Conservation (phyloP, 2,329 filamentous ascomycete species). For the Annulohypoxylon truncatum region DNA sequence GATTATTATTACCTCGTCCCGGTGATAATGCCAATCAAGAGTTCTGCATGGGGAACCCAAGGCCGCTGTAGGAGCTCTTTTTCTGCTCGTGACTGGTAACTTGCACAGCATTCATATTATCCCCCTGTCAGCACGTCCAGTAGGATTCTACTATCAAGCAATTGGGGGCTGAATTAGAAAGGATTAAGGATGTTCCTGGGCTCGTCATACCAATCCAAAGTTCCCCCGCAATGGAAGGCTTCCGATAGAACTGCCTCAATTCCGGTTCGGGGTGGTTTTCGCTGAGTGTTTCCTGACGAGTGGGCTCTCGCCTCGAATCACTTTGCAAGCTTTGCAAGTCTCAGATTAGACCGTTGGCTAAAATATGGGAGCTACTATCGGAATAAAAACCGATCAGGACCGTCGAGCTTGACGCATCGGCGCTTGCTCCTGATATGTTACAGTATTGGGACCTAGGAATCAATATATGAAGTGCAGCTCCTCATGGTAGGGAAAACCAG, state of each 20-base stretch:
- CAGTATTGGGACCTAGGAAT: conserved; percentile 28
- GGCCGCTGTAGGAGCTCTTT: conserved; percentile 31
- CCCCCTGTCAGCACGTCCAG: conserved; percentile 22
- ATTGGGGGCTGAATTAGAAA: conserved; percentile 32
- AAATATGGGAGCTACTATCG: conserved; percentile 21
- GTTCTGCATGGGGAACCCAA: conserved; percentile 23
- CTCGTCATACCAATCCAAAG: conserved; percentile 31
- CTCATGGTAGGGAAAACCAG: conserved; percentile 29
- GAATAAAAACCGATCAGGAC: conserved; percentile 29
- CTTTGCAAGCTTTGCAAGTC: conserved; percentile 19
- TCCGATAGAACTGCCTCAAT: conserved; percentile 38
- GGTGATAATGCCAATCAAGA: conserved; percentile 38
- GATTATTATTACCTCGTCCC: conserved; percentile 30
- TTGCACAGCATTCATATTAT: conserved; percentile 28
- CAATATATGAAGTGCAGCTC: conserved; percentile 30
- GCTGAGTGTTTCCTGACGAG: conserved; percentile 38
- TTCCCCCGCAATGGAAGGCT: conserved; percentile 36
- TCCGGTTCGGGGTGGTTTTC: conserved; percentile 34
- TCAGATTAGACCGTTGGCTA: conserved; percentile 17
- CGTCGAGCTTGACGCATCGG: conserved; percentile 13
- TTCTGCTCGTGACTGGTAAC: conserved; percentile 21
- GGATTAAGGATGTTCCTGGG: conserved; percentile 36
- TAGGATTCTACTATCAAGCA: conserved; percentile 33
- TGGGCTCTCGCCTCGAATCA: conserved; percentile 22
- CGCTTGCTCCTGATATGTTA: conserved; percentile 27